These are phyloP conservation scores for Mycena epipterygia DNA, from an alignment of 768 basidiomycete species.

Conservation along the genomic window DNA sequence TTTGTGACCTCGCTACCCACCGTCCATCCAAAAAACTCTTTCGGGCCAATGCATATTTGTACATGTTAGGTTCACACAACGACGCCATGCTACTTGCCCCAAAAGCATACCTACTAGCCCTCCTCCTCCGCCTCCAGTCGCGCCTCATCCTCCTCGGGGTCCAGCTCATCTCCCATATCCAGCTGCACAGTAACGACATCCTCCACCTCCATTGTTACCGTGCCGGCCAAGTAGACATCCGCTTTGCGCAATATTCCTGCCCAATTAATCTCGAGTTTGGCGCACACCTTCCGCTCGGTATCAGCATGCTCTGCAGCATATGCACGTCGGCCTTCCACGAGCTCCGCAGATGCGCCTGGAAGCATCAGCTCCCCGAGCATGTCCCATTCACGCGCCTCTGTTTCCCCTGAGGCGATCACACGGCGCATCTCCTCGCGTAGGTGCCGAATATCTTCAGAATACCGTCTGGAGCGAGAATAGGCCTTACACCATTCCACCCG, in stretches of 20 bases:
- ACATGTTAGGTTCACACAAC: no score
- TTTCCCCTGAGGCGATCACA: neutral
- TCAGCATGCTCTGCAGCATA: neutral
- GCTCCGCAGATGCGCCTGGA: neutral
- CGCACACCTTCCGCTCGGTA: neutral
- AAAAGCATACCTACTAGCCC: no score
- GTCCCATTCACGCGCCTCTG: neutral
- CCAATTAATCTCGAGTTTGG: neutral
- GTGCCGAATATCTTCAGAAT: slow-evolving; percentile 32
- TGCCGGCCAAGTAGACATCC: neutral
- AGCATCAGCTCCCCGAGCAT: neutral
- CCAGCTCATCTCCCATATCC: neutral
- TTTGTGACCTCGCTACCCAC: no score
- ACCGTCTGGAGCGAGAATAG: slow-evolving; percentile 20
- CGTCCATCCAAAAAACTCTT: no score
- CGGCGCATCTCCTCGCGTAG: slow-evolving; percentile 38
- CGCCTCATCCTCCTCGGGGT: no score
- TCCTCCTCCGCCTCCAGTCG: no score
- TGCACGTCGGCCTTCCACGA: neutral
- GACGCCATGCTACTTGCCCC: no score
- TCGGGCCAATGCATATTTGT: no score
- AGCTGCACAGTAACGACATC: no score
- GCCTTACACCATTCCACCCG: neutral
- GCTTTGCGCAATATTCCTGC: neutral
- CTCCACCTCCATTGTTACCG: neutral